These are phyloP conservation scores for Thalassiosira mediterranea DNA, from an alignment of 352 stramenopile genomes.

Conservation along the genomic window DNA sequence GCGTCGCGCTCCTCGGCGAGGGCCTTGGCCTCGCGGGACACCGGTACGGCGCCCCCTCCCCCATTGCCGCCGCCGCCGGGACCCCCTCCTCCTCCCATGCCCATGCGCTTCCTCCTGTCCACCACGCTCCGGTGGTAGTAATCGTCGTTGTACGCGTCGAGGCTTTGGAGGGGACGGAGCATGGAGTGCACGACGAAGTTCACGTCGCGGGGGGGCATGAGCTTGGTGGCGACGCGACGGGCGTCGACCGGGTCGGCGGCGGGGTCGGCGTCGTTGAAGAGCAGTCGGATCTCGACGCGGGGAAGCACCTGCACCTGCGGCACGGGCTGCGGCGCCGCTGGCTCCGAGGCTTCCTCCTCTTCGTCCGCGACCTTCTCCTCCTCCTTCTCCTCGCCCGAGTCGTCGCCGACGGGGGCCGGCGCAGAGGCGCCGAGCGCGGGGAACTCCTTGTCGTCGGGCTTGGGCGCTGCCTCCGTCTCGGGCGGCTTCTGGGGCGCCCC, in stretches of 20 bases:
- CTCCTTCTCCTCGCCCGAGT: constrained; percentile 7
- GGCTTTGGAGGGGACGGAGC: constrained; percentile 45
- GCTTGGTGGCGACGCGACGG: constrained; percentile 46
- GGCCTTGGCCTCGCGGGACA: constrained; percentile 40
- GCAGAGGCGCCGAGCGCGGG: constrained; percentile 11
- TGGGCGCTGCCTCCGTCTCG: constrained; percentile 14
- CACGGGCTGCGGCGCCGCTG: not conserved
- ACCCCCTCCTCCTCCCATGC: not conserved
- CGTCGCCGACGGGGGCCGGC: constrained; percentile 8
- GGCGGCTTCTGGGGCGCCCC: constrained; percentile 1
- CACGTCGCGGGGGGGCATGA: constrained; percentile 74
- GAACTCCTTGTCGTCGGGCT: constrained; percentile 16
- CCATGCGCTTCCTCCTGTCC: constrained; percentile 16
- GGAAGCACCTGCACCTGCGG: not conserved
- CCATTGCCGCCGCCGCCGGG: not conserved
- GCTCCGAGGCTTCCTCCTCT: not conserved
- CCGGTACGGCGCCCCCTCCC: constrained; percentile 29
- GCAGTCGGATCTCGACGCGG: constrained; percentile 8
- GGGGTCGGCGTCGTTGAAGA: constrained; percentile 76
- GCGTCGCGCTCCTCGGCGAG: constrained; percentile 58
- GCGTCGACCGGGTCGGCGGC: constrained; percentile 64
- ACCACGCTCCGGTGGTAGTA: constrained; percentile 56
- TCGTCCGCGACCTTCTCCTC: constrained; percentile 5
- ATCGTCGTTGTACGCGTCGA: constrained; percentile 53
- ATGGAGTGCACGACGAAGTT: constrained; percentile 78